A percentile compares a stretch with the other conserved stretches of the same genome.
Conservation (phyloP, 2,329 filamentous ascomycete genomes). For the Apiospora hydei region DNA sequence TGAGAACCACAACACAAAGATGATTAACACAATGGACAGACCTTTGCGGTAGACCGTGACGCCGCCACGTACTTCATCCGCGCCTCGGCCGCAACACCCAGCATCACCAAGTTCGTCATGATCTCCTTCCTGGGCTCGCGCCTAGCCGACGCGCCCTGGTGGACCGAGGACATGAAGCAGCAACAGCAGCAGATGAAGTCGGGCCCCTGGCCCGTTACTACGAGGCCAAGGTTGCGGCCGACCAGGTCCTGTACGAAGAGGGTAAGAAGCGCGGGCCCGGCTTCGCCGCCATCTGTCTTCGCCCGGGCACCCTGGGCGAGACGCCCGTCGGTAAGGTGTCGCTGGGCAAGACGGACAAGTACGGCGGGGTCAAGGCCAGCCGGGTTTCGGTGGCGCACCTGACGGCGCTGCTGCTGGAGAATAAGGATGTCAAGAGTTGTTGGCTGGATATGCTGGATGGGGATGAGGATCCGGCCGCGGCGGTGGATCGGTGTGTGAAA, state of each 20-base stretch:
- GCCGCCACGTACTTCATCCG: slow-evolving; percentile 69
- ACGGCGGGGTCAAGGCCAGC: slow-evolving; percentile 50
- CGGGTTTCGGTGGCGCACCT: slow-evolving; percentile 67
- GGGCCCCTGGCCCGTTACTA: slow-evolving; percentile 60
- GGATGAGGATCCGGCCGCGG: slow-evolving; percentile 52
- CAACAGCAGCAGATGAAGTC: slow-evolving; percentile 47
- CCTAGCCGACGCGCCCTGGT: slow-evolving; percentile 59
- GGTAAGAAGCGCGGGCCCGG: slow-evolving; percentile 47
- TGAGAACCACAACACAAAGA: neutral
- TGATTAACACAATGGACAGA: slow-evolving; percentile 36
- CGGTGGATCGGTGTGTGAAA: slow-evolving; percentile 56
- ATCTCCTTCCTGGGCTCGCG: slow-evolving; percentile 68
- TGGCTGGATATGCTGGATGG: slow-evolving; percentile 66
- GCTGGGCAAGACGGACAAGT: slow-evolving; percentile 53
- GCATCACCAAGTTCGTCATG: slow-evolving; percentile 68
- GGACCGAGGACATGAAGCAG: slow-evolving; percentile 58
- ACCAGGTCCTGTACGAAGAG: slow-evolving; percentile 61
- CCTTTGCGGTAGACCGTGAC: slow-evolving; percentile 52
- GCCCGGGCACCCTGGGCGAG: slow-evolving; percentile 58
- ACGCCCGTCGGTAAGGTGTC: slow-evolving; percentile 56
- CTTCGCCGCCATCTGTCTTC: slow-evolving; percentile 60
- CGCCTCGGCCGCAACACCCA: slow-evolving; percentile 61
- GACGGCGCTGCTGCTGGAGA: slow-evolving; percentile 62
- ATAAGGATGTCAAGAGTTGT: slow-evolving; percentile 52
- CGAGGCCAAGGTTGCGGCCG: slow-evolving; percentile 66